Base-by-base conservation (phyloP, 768 basidiomycete species). In the Asterophora lycoperdoides region DNA sequence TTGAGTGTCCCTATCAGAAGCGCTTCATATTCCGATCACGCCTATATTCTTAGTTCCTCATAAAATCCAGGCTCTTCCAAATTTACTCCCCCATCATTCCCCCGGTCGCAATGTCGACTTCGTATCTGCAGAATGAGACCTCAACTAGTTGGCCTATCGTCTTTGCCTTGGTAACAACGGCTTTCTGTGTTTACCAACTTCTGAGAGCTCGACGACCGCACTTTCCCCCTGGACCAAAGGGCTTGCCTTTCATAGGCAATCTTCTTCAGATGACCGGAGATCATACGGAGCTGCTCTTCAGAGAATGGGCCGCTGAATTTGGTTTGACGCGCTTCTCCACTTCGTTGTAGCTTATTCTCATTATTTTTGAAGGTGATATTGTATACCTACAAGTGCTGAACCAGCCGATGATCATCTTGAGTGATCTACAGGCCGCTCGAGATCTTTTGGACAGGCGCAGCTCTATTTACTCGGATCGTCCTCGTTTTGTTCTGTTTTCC, bases 381-480 rank as follows among this genome's bases (percentile, higher is more conserved):
- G 54, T 77, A 30, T 66, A 73, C 48, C 46, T 72, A 42, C 60
- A 61, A 33, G 49, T 78, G 19, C 60, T 81, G 19, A 70, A 74
- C 18, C 72, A 73, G 45, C 68, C 73, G 7, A 70, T 78, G 58
- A 55, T 82, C 40, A 63, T 83, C 45, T 61, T 84, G 26, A 80
- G 75, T 60, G 73, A 71, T 49, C 51, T 65, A 52, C 66, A 72
- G 49, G 72, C 69, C 5, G 69, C 71, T 29, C 67, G 68, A 8
- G 77, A 75, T 44, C 61, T 83, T 17, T 64, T 83, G 20, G 79
- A 80, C 35, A 79, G 72, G 56, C 70, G 77, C 42, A 73, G 79
- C 44, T 57, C 71, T n/a, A 76, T 77, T 39, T 81, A 79, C 56
- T 80, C 79, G 11, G 70, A 78, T 60, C 69, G 75, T 28, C 76